phyloP scores from a whole-genome alignment of 495 filamentous ascomycete species.

The Paragyromitra xinjiangensis region DNA sequence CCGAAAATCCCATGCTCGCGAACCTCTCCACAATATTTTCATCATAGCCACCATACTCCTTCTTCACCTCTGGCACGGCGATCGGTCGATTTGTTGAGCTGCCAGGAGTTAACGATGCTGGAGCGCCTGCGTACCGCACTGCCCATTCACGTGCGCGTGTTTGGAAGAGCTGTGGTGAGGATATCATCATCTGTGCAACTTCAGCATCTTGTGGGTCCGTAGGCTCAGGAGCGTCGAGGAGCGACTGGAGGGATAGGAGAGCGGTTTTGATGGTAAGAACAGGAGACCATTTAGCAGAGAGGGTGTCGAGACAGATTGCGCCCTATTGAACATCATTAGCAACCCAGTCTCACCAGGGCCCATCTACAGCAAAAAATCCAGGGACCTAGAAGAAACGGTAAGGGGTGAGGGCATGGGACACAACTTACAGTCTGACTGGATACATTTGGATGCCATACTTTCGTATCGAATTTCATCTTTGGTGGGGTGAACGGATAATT shows the following conservation, averaged over 20 bases:
- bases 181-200: constrained; percentile 89
- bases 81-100: constrained; percentile 56
- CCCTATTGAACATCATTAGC: constrained; percentile 66
- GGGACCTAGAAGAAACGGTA: background rate
- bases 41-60: constrained; percentile 89
- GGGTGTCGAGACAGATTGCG: constrained; percentile 95
- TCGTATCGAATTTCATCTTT: constrained; percentile 91
- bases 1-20: constrained; percentile 89
- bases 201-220: constrained; percentile 97
- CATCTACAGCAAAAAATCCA: background rate
- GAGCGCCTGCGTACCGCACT: constrained; percentile 81
- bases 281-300: constrained; percentile 89
- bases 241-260: constrained; percentile 87
- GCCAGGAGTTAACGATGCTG: constrained; percentile 53
- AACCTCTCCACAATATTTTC: constrained; percentile 88
- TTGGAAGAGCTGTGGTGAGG: constrained; percentile 78
- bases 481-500: constrained; percentile 96
- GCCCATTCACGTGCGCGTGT: constrained; percentile 91
- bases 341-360: background rate
- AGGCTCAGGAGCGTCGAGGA: constrained; percentile 92
- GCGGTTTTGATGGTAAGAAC: constrained; percentile 96
- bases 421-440: constrained; percentile 86
- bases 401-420: background rate
- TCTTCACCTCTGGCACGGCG: constrained; percentile 32
- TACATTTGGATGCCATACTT: constrained; percentile 98